These are phyloP conservation scores for Leishmania arabica DNA, from an alignment of 208 protist genomes.

Conservation along the genomic window DNA sequence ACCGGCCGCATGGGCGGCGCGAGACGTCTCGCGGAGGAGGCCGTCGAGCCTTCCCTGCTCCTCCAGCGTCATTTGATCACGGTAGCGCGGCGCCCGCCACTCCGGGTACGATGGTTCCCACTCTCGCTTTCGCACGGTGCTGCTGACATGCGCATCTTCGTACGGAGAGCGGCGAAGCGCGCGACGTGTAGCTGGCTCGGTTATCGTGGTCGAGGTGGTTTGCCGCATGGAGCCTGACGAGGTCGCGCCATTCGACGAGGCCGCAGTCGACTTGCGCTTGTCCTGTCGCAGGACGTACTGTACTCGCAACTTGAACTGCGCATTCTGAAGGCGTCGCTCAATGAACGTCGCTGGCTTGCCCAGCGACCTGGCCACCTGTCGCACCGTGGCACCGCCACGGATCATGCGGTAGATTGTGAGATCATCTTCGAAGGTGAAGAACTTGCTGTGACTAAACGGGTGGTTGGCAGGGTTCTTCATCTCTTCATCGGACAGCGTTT, in stretches of 20 bases:
- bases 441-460: conserved; percentile 87
- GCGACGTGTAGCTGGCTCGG: conserved; percentile 18
- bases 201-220: conserved; percentile 27
- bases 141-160: conserved; percentile 3
- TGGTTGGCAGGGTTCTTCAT: conserved; percentile 86
- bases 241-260: background rate
- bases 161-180: conserved; percentile 34
- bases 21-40: conserved; percentile 28
- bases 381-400: conserved; percentile 78
- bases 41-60: conserved; percentile 61
- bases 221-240: background rate
- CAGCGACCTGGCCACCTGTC: conserved; percentile 78
- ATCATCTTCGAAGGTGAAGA: conserved; percentile 89
- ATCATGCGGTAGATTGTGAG: conserved; percentile 84
- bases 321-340: conserved; percentile 82
- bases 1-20: background rate
- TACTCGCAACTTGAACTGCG: conserved; percentile 88
- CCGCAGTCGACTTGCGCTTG: conserved; percentile 25
- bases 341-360: conserved; percentile 86
- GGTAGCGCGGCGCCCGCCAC: conserved; percentile 49
- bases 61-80: conserved; percentile 72
- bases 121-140: conserved; percentile 46
- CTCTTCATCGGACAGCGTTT: conserved; percentile 58
- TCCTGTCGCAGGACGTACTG: conserved; percentile 77
- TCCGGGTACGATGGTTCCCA: conserved; percentile 74